Evolutionary conservation across 148 eudicot species (phyloP).

Genomic region (Silene uniflora): DNA sequence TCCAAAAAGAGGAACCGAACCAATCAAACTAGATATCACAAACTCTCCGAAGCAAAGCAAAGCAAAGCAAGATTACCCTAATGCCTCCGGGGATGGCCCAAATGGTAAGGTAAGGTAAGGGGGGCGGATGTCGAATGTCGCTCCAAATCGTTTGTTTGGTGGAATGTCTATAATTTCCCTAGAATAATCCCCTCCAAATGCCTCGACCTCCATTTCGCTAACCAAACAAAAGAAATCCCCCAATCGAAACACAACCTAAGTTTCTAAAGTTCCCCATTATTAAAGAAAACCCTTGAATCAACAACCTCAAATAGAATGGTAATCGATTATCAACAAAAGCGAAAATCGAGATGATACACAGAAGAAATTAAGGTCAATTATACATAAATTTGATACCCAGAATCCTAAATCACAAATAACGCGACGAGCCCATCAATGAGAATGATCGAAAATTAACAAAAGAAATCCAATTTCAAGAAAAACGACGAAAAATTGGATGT

Average conservation of each 20-base stretch:
- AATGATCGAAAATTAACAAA: background rate
- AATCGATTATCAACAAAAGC: background rate
- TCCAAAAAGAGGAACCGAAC: background rate
- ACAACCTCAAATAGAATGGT: background rate
- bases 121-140: too few species aligned
- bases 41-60: background rate
- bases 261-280: background rate
- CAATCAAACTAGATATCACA: too few species aligned
- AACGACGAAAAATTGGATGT: background rate
- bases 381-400: background rate
- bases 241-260: background rate
- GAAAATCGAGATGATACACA: constrained; percentile 5
- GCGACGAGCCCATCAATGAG: constrained; percentile 5
- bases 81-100: too few species aligned
- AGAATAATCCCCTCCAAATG: too few species aligned
- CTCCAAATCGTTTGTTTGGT: too few species aligned
- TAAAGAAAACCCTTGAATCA: background rate
- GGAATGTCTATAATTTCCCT: too few species aligned
- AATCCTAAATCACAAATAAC: background rate
- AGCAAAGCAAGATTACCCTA: too few species aligned
- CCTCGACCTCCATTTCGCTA: too few species aligned
- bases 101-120: too few species aligned
- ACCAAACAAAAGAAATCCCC: background rate
- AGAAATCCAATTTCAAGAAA: background rate
- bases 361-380: background rate